Base-by-base conservation (phyloP, 805 yeast species). In the Lachancea waltii region DNA sequence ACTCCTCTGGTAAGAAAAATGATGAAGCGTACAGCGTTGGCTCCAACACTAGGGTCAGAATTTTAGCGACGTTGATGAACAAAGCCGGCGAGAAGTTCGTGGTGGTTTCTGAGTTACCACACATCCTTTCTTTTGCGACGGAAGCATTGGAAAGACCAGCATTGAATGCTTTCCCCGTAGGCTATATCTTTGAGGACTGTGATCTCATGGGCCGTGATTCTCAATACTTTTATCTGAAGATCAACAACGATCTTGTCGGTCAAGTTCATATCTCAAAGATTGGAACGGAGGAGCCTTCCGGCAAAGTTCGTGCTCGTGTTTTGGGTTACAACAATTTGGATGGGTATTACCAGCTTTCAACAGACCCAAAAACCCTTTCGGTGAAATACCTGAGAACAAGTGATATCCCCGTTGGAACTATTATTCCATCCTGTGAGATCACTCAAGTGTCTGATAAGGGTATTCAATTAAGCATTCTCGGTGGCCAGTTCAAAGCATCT, bases 231-330 rank as follows among this genome's bases (percentile, higher is more conserved):
- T 77, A 70, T 45, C 75, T 77, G 11, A 70, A 74, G 17, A 56
- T 84, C 27, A 83, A 82, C 17, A 68, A 70, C 18, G 68, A 70
- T 5, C 54, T 67, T 31, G 53, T 67, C 9, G 97, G 95, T 26
- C 85, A 80, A 62, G 84, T 80, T 2, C 96, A 90, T 54, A 66
- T 76, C 33, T 82, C 97, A 1, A 80, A 80, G 48, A 58, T 83
- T 30, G 75, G 79, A 43, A 67, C 53, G 13, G 50, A 69, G 8
- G 68, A 66, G 24, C 62, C 69, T 33, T 58, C 64, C 27, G 48
- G 70, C 19, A 72, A 67, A 24, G 60, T 69, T 14, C 90, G 84
- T 56, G 95, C 95, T 4, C 77, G 97, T 60, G 79, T 92, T 6
- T 53, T 85, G 21, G 85, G 87, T 2, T 84, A 63, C 53, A 76